Evolutionary conservation across 2,329 filamentous ascomycete species (phyloP), one percentile per base, ranked within the genome.

Genomic region (Sporothrix humicola): DNA sequence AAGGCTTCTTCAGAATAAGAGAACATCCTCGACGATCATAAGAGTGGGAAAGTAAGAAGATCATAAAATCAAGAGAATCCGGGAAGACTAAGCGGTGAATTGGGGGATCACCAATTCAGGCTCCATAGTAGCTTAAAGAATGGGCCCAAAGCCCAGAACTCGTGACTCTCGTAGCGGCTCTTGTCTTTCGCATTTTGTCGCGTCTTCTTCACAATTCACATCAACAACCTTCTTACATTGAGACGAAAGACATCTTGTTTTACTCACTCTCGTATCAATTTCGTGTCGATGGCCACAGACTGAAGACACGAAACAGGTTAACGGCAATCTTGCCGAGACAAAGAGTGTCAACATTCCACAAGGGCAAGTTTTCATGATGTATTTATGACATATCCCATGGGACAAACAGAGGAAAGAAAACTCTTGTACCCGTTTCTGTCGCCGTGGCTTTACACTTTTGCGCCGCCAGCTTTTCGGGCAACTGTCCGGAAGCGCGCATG

Each of bases 281-380:
- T 17, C 42, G 42, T 44, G 42, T 46, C 42, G 12, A 26, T 15
- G 20, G 8, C 10, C 17, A 26, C 42, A 48, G 15, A 48, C 13
- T 6, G 4, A 66, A 17, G 2, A 59, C 42, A 6, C 42, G 12
- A 66, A 48, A 44, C 61, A 66, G 20, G 4, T 15, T 13, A n/a
- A 42, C 42, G 42, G 61, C 42, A 59, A 17, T 66, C 20, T 48
- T 66, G n/a, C 61, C 42, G 61, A 48, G 61, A 66, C 61, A 66
- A 23, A 26, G 17, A 26, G 56, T 46, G n/a, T 42, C 42, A 65
- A 12, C 1, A 15, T 15, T 65, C 42, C n/a, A 48, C 10, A 65
- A 20, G 48, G 26, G 1, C 12, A 42, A 10, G 23, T 65, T 17
- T 26, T 56, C n/a, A 7, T 56, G 20, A 56, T 56, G 52, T 12